Evolutionary conservation across 2,329 filamentous ascomycete species (phyloP).

Genomic region (Pleurostoma richardsiae): DNA sequence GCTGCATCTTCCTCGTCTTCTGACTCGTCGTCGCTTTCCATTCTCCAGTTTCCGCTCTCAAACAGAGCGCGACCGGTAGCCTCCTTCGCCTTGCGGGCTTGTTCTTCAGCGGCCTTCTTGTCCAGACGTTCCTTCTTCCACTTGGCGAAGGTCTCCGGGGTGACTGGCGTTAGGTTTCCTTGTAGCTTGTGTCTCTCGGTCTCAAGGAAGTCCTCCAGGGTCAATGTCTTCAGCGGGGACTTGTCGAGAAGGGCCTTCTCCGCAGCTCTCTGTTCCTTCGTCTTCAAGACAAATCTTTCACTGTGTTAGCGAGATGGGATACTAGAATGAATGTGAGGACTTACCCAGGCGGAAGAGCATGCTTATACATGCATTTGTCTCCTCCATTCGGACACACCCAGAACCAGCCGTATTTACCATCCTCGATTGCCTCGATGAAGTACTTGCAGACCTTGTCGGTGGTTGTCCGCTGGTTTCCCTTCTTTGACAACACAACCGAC

Average conservation of each 20-base stretch:
- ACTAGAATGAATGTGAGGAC: conserved; percentile 25
- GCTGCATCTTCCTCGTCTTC: conserved; percentile 52
- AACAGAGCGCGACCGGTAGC: conserved; percentile 93
- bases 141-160: conserved; percentile 84
- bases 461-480: conserved; percentile 90
- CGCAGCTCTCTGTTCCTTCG: conserved; percentile 89
- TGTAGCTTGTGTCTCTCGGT: conserved; percentile 93
- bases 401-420: conserved; percentile 99
- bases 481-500: conserved; percentile 88
- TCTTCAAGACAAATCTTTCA: conserved; percentile 86
- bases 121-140: conserved; percentile 94
- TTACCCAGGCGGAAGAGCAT: conserved; percentile 89
- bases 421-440: conserved; percentile 96
- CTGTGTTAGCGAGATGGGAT: conserved; percentile 3
- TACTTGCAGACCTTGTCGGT: conserved; percentile 99
- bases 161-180: conserved; percentile 88
- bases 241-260: conserved; percentile 97
- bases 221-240: conserved; percentile 88
- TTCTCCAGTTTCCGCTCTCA: conserved; percentile 90
- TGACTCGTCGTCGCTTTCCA: conserved; percentile 54
- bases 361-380: conserved; percentile 98
- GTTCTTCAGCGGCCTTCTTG: conserved; percentile 93
- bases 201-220: conserved; percentile 95
- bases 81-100: conserved; percentile 87
- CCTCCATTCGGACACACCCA: conserved; percentile 96